A percentile compares a stretch with the other conserved stretches of the same genome.
These are phyloP conservation scores for Neurospora hispaniola DNA, from an alignment of 495 filamentous ascomycete species.

Conservation along the genomic window DNA sequence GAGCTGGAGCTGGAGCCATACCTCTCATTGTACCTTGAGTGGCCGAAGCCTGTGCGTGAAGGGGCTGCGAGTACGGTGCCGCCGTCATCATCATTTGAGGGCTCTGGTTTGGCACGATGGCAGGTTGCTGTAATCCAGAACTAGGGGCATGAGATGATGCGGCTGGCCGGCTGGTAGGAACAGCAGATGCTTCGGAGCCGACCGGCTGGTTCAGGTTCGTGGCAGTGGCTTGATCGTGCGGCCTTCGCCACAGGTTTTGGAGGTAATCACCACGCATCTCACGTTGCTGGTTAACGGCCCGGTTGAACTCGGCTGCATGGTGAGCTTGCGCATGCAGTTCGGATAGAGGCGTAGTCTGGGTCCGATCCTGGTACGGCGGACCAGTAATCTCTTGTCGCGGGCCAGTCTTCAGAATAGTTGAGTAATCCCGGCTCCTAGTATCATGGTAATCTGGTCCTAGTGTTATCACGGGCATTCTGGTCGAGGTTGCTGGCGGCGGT, in stretches of 20 bases:
- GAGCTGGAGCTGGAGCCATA: conserved; percentile 38
- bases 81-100: conserved; percentile 49
- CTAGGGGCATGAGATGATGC: conserved; percentile 38
- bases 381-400: conserved; percentile 85
- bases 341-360: conserved; percentile 62
- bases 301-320: conserved; percentile 85
- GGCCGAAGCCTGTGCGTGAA: conserved; percentile 41
- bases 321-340: conserved; percentile 83
- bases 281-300: conserved; percentile 62
- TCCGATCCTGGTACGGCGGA: conserved; percentile 78
- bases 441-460: conserved; percentile 68
- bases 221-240: conserved; percentile 59
- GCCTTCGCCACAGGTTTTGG: conserved; percentile 65
- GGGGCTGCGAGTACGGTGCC: conserved; percentile 39
- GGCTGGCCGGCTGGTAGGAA: conserved; percentile 38
- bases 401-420: conserved; percentile 59
- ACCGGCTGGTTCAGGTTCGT: conserved; percentile 38
- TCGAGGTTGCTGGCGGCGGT: conserved; percentile 48
- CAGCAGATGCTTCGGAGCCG: conserved; percentile 27
- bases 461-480: conserved; percentile 78
- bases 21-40: conserved; percentile 41
- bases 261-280: conserved; percentile 64
- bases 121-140: conserved; percentile 29
- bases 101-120: conserved; percentile 38
- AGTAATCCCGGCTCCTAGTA: conserved; percentile 68